Conservation (phyloP, 192 early-diverging fungal genomes). For the Spinellus fusiger region DNA sequence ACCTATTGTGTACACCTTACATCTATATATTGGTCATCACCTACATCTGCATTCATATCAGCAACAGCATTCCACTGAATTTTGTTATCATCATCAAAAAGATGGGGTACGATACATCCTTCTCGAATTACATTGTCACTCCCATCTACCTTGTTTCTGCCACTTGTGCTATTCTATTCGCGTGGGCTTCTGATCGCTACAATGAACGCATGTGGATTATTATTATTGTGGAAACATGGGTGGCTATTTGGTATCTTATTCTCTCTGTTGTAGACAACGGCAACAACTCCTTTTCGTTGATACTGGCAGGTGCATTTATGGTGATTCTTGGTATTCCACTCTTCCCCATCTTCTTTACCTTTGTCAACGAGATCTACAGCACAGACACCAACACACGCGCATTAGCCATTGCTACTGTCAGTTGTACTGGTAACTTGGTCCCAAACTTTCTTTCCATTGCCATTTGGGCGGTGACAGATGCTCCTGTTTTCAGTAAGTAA, state of each 20-base stretch:
- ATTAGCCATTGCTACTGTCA: slow-evolving; percentile 1
- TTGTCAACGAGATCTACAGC: slow-evolving; percentile 2
- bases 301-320: slow-evolving; percentile 2
- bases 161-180: not conserved
- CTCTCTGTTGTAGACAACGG: not conserved
- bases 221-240: not conserved
- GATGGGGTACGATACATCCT: not conserved
- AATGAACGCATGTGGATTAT: not conserved
- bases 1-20: not conserved
- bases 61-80: slow-evolving; percentile 2
- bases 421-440: slow-evolving; percentile 1
- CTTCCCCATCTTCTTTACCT: slow-evolving; percentile 3
- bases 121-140: not conserved
- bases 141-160: not conserved
- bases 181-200: not conserved
- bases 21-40: not conserved
- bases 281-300: not conserved
- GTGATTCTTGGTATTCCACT: slow-evolving; percentile 1
- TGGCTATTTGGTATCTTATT: slow-evolving; percentile 6
- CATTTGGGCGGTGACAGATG: not conserved
- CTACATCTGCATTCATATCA: slow-evolving; percentile 1
- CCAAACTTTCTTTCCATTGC: slow-evolving; percentile 2
- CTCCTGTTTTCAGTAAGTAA: not conserved
- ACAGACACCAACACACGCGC: slow-evolving; percentile 2
- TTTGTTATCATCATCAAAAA: slow-evolving; percentile 2